phyloP scores from a whole-genome alignment of 495 filamentous ascomycete genomes.

The Aspergillus bertholletiae region DNA sequence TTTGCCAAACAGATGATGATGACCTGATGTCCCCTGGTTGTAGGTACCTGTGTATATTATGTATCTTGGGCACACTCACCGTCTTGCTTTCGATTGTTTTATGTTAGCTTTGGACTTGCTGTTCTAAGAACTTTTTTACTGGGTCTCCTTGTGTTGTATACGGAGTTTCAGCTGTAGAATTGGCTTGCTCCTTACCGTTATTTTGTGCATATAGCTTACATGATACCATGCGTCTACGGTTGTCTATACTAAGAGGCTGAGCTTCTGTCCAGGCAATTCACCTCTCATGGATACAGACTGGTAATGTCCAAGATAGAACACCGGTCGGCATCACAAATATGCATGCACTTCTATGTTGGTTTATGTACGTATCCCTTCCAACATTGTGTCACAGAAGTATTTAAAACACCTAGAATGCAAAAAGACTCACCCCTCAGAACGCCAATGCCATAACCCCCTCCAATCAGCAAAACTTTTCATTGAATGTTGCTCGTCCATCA shows the following conservation, averaged over 20 bases:
- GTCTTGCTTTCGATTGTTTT: background rate
- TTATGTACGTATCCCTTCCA: background rate
- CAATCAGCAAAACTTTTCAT: slow-evolving; percentile 6
- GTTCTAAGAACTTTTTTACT: background rate
- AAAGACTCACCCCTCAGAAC: background rate
- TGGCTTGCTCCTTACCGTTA: background rate
- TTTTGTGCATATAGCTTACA: background rate
- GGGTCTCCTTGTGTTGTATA: background rate
- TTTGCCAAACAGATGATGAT: background rate
- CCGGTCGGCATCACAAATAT: background rate
- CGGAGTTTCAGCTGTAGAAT: background rate
- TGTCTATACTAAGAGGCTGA: too few relatives aligned
- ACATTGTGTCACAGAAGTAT: background rate
- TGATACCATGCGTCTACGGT: too few relatives aligned
- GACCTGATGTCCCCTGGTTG: background rate
- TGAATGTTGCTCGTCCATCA: background rate
- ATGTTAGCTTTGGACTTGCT: background rate
- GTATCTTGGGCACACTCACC: background rate
- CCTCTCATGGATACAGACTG: background rate
- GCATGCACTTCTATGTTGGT: background rate
- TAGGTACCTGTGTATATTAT: background rate
- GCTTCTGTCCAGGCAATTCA: too few relatives aligned
- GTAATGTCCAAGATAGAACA: background rate
- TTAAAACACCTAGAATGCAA: background rate
- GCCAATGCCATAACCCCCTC: background rate